These are phyloP conservation scores for Arachis monticola DNA, from an alignment of 331 rosid genomes.

Conservation along the genomic window DNA sequence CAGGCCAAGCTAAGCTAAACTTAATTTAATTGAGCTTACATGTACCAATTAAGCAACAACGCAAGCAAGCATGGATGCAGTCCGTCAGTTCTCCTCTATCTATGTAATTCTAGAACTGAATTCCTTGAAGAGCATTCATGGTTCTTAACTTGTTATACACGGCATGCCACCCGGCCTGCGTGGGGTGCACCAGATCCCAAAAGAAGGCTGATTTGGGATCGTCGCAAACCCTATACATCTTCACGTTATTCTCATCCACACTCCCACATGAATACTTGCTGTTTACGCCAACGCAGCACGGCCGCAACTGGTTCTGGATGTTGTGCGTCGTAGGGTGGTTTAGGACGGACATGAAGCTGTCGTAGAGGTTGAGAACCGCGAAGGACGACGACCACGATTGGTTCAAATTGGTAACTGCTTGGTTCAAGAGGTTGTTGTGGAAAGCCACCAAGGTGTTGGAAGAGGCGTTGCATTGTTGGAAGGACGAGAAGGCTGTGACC, in stretches of 20 bases:
- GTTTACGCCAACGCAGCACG: conserved; percentile 73
- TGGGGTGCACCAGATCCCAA: conserved; percentile 82
- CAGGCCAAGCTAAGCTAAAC: not conserved
- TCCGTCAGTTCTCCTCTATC: too few relatives aligned
- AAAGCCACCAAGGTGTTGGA: conserved; percentile 48
- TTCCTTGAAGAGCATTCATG: conserved; percentile 40
- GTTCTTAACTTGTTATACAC: conserved; percentile 55
- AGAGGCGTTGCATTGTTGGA: conserved; percentile 56
- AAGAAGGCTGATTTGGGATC: conserved; percentile 68
- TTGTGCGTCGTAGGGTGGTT: conserved; percentile 47
- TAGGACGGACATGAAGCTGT: conserved; percentile 68
- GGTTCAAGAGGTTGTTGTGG: conserved; percentile 65
- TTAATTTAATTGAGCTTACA: not conserved
- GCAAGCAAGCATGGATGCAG: not conserved
- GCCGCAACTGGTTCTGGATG: conserved; percentile 55
- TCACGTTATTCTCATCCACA: conserved; percentile 50
- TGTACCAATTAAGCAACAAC: not conserved
- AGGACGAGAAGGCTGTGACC: conserved; percentile 47
- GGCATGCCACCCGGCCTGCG: conserved; percentile 80
- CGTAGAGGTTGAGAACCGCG: conserved; percentile 59
- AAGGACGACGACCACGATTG: conserved; percentile 30
- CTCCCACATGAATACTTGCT: conserved; percentile 61
- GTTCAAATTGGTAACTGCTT: conserved; percentile 59
- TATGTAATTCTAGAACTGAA: conserved; percentile 27
- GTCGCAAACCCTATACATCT: conserved; percentile 62